Percentiles rank a stretch among this genome's conserved stretches.
Evolutionary conservation across 208 protist genomes (phyloP).

Genomic region (Naegleria fowleri): DNA sequence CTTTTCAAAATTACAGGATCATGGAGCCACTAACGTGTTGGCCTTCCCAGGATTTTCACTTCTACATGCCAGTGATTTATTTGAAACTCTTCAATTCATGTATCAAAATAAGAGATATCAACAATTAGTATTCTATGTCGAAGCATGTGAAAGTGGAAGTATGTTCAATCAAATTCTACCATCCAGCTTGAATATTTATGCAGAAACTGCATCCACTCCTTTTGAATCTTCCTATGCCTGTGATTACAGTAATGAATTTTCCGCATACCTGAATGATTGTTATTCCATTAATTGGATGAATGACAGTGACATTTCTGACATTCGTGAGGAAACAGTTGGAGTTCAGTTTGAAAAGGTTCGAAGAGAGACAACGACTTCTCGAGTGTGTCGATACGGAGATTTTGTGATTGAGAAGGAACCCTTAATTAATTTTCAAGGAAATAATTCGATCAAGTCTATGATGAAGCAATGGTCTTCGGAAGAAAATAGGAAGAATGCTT

Average conservation of each 20-base stretch:
- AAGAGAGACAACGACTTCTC: neutral
- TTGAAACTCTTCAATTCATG: constrained; percentile 30
- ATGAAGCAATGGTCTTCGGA: neutral
- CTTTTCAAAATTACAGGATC: no score
- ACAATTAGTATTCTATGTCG: constrained; percentile 47
- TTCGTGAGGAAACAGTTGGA: neutral
- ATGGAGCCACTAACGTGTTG: constrained; percentile 42
- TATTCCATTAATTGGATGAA: constrained; percentile 18
- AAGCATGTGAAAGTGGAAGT: constrained; percentile 51
- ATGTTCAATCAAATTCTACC: constrained; percentile 45
- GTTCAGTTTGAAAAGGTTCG: neutral
- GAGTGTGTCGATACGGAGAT: neutral
- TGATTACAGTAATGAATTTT: neutral
- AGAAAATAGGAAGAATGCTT: no score
- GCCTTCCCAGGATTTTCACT: constrained; percentile 30
- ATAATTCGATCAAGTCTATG: neutral
- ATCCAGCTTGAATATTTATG: constrained; percentile 28
- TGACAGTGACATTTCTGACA: neutral
- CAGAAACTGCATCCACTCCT: constrained; percentile 37
- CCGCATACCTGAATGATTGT: constrained; percentile 27
- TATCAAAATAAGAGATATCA: constrained; percentile 29
- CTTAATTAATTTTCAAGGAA: neutral
- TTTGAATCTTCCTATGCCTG: constrained; percentile 33
- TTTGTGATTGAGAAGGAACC: neutral
- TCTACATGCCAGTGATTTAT: constrained; percentile 30